These are phyloP conservation scores for Patellaria atrata DNA, from an alignment of 495 filamentous ascomycete genomes.

Conservation along the genomic window DNA sequence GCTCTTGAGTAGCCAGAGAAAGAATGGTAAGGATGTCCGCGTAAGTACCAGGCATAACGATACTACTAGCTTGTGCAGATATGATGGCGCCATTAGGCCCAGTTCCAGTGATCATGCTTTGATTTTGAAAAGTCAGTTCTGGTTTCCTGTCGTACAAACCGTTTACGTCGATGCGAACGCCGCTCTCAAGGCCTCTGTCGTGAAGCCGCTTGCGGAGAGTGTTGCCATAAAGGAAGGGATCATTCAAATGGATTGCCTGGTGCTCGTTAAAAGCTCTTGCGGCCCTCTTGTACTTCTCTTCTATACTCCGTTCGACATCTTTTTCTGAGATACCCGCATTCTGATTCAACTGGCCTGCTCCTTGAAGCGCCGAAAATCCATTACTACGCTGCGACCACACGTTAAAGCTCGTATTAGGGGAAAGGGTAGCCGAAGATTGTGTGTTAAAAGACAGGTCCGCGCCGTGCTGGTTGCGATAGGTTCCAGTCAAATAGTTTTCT, in stretches of 20 bases:
- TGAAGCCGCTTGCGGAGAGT: conserved; percentile 31
- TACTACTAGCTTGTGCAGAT: conserved; percentile 41
- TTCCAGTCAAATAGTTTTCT: conserved; percentile 53
- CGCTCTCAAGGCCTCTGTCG: conserved; percentile 36
- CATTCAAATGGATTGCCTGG: conserved; percentile 39
- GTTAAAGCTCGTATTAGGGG: conserved; percentile 32
- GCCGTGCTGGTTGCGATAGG: conserved; percentile 32
- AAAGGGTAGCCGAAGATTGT: conserved; percentile 25
- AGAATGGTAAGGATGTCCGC: conserved; percentile 63
- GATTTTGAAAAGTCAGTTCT: conserved; percentile 19
- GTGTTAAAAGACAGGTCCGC: conserved; percentile 30
- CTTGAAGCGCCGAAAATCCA: conserved; percentile 36
- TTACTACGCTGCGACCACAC: conserved; percentile 35
- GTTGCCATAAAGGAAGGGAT: conserved; percentile 41
- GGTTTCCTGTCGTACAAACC: conserved; percentile 41
- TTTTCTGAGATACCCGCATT: conserved; percentile 29
- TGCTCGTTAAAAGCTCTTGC: conserved; percentile 34
- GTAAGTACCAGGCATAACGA: conserved; percentile 51
- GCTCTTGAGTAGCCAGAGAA: conserved; percentile 60
- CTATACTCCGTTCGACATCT: conserved; percentile 31
- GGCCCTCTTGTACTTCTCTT: conserved; percentile 37
- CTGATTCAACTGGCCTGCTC: conserved; percentile 44
- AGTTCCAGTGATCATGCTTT: conserved; percentile 24
- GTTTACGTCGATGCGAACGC: conserved; percentile 49
- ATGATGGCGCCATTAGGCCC: conserved; percentile 37